Base-by-base conservation (phyloP, 495 filamentous ascomycete genomes). In the Hypoxylon lienhwacheense region DNA sequence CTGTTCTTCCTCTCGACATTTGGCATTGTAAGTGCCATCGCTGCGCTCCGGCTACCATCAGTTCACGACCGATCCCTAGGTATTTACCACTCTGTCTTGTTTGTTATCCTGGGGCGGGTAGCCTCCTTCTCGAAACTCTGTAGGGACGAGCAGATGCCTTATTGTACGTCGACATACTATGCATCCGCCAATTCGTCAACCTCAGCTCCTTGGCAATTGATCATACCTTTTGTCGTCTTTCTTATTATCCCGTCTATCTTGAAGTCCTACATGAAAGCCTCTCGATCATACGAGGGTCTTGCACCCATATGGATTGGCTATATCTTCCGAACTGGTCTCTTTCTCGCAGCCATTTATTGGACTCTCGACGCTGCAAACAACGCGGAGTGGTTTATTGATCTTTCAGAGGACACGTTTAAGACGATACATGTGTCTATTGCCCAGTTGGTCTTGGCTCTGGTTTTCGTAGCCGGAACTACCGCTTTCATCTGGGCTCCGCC, bases 111-210 rank as follows among this genome's bases (percentile, higher is more conserved):
- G n/a, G 86, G 85, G 36, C 84, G 92, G 25, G 7, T 95, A 4
- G 87, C 91, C 2, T 95, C 90, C 8, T 82, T 95, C 53, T 97
- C 95, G 15, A 88, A 90, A 51, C 84, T 97, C 22, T 99, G 93
- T 66, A 87, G 93, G 45, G 93, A 99, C 67, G 93, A 99, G 67
- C 93, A 97, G 69, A 96, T 97, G 89, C 93, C 95, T 1, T 89
- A 86, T 73, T 99, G 93, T 77, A 83, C 81, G 28, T 96, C 91
- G 0, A 97, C 93, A 5, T 99, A 95, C 73, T 97, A 97, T 66
- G 84, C 93, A 14, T 96, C 91, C 0, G 83, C 86, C 7, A 89
- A 83, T 5, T 95, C 91, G 1, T 97, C 93, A 0, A 96, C 91
- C 19, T 97, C 93, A 1, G 89, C 92, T 1, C 83, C 85, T 3